These are phyloP conservation scores for Trichomonas vaginalis DNA, from an alignment of 208 protist species.

Conservation along the genomic window DNA sequence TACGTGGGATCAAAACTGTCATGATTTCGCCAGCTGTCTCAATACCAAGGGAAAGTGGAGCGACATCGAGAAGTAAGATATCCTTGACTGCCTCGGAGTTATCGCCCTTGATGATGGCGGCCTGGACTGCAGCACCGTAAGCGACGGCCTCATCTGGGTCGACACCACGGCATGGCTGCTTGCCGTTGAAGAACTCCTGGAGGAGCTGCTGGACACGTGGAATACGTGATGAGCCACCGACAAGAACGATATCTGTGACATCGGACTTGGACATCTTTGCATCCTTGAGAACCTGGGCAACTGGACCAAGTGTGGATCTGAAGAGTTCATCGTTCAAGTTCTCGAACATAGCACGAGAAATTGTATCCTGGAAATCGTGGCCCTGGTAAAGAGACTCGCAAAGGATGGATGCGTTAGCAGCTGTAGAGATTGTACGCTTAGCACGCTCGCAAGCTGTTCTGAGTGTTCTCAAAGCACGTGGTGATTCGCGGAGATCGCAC, in stretches of 20 bases:
- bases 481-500: conserved; percentile 51
- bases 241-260: conserved; percentile 64
- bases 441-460: conserved; percentile 61
- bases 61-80: conserved; percentile 44
- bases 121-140: conserved; percentile 77
- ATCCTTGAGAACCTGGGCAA: conserved; percentile 59
- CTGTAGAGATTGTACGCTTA: conserved; percentile 63
- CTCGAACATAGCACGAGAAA: conserved; percentile 91
- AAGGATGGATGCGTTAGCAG: conserved; percentile 59
- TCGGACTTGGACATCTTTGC: conserved; percentile 57
- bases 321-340: conserved; percentile 67
- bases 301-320: conserved; percentile 49
- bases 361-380: conserved; percentile 71
- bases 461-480: conserved; percentile 51
- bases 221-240: conserved; percentile 74
- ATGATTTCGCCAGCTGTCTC: conserved; percentile 69
- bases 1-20: conserved; percentile 52
- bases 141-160: too few relatives aligned
- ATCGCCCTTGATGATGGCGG: conserved; percentile 67
- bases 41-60: too few relatives aligned
- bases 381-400: conserved; percentile 83
- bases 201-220: conserved; percentile 84
- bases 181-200: conserved; percentile 77
- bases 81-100: background rate
- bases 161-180: conserved; percentile 54